phyloP scores from a whole-genome alignment of 345 rosid species.

The Linum tenue region DNA sequence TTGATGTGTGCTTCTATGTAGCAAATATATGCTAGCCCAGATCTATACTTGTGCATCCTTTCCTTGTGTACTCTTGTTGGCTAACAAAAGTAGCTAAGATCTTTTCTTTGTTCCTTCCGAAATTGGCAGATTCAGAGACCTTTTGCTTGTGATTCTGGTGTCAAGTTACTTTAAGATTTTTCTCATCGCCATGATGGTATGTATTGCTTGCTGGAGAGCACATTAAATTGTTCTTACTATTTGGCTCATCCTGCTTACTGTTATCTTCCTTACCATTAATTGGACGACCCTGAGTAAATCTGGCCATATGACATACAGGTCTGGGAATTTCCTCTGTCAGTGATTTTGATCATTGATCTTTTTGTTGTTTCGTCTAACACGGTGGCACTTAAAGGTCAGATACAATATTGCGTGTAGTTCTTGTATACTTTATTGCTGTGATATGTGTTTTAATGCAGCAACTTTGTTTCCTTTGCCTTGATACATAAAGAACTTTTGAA shows the following conservation, averaged over 20 bases:
- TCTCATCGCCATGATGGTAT: slow-evolving; percentile 60
- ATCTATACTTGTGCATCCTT: slow-evolving; percentile 4
- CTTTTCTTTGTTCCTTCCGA: not conserved
- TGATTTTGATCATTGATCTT: slow-evolving; percentile 55
- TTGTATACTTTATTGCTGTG: not conserved
- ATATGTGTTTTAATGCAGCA: not conserved
- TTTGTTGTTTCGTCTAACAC: slow-evolving; percentile 64
- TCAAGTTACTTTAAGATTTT: slow-evolving; percentile 75
- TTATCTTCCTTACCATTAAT: not conserved
- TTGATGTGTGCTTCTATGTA: not conserved
- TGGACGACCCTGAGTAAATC: not conserved
- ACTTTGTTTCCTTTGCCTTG: not conserved
- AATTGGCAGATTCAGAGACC: slow-evolving; percentile 33
- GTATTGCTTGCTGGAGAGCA: slow-evolving; percentile 1
- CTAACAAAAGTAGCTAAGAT: not conserved
- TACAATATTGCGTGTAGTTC: not conserved
- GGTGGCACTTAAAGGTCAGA: slow-evolving; percentile 70
- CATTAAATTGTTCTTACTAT: not conserved
- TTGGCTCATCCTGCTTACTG: not conserved
- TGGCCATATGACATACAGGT: slow-evolving; percentile 36
- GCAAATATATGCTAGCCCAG: not conserved
- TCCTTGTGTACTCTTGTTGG: not conserved
- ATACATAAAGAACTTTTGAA: not conserved
- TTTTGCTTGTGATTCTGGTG: slow-evolving; percentile 46
- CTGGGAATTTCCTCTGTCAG: slow-evolving; percentile 75